Percentiles rank a stretch among this genome's conserved stretches.
These are phyloP conservation scores for Trypethelium eluteriae DNA, from an alignment of 495 filamentous ascomycete genomes.

Conservation along the genomic window DNA sequence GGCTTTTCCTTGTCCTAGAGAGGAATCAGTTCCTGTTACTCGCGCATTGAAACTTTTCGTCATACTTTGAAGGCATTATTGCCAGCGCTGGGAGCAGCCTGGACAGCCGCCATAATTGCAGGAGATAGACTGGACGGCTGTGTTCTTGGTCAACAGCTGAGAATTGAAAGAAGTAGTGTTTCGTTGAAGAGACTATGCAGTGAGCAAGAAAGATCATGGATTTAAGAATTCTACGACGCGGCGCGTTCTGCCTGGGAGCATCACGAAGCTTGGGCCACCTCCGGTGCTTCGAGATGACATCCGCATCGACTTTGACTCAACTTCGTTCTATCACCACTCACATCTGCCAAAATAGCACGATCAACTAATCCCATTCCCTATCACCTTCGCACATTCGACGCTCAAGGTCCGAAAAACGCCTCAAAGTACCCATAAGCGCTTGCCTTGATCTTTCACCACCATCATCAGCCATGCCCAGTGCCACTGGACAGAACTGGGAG, in stretches of 20 bases:
- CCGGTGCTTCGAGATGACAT: conserved; percentile 1
- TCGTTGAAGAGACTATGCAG: too few relatives aligned
- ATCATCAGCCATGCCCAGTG: conserved; percentile 65
- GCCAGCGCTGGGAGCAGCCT: conserved; percentile 42
- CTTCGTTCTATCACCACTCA: background rate
- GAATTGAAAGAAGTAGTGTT: too few relatives aligned
- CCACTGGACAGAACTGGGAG: conserved; percentile 91
- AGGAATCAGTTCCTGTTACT: conserved; percentile 30
- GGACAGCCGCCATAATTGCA: conserved; percentile 36
- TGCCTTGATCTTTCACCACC: conserved; percentile 9
- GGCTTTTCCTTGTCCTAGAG: conserved; percentile 96
- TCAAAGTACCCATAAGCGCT: background rate
- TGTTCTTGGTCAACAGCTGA: too few relatives aligned
- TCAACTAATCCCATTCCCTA: background rate
- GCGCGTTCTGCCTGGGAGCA: background rate
- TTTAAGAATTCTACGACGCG: conserved; percentile 1
- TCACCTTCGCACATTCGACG: background rate
- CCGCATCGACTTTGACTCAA: background rate
- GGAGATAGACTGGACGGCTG: background rate
- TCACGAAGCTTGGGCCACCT: background rate
- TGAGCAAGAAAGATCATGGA: background rate
- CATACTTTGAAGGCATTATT: conserved; percentile 77
- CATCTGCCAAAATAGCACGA: background rate
- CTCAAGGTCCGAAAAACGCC: background rate
- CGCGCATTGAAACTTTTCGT: conserved; percentile 15